Conservation (phyloP, 345 rosid genomes). For the Brassica rapa region DNA sequence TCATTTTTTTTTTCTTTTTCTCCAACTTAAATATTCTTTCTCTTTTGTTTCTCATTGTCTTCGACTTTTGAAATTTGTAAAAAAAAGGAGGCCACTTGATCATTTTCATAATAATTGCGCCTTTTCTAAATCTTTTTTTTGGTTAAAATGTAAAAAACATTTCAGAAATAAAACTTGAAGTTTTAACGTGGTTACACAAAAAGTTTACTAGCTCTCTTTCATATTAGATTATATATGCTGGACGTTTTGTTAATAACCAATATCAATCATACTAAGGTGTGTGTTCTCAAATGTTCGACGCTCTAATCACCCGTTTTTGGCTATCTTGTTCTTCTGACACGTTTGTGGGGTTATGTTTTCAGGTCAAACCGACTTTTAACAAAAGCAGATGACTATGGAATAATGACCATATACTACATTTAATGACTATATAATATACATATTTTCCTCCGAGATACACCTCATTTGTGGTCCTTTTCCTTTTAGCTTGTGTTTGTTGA, state of each 20-base stretch:
- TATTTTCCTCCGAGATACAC: conserved; percentile 2
- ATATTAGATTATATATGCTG: neutral
- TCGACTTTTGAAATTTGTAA: neutral
- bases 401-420: conserved; percentile 1
- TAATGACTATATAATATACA: conserved; percentile 9
- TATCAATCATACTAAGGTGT: neutral
- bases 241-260: neutral
- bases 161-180: too few species aligned
- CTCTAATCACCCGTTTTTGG: neutral
- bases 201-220: neutral
- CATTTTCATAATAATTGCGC: neutral
- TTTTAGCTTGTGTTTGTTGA: conserved; percentile 11
- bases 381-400: conserved; percentile 23
- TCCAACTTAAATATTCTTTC: neutral
- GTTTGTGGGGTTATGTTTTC: conserved; percentile 6
- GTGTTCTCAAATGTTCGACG: conserved; percentile 15
- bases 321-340: conserved; percentile 25
- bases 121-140: neutral
- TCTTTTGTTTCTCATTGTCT: neutral
- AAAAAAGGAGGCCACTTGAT: neutral
- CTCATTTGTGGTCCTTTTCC: conserved; percentile 5
- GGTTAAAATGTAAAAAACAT: neutral
- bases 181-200: too few species aligned
- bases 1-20: neutral
- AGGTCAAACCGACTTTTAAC: conserved; percentile 19